These are phyloP conservation scores for Candolleomyces aberdarensis DNA, from an alignment of 768 basidiomycete species.

Conservation along the genomic window DNA sequence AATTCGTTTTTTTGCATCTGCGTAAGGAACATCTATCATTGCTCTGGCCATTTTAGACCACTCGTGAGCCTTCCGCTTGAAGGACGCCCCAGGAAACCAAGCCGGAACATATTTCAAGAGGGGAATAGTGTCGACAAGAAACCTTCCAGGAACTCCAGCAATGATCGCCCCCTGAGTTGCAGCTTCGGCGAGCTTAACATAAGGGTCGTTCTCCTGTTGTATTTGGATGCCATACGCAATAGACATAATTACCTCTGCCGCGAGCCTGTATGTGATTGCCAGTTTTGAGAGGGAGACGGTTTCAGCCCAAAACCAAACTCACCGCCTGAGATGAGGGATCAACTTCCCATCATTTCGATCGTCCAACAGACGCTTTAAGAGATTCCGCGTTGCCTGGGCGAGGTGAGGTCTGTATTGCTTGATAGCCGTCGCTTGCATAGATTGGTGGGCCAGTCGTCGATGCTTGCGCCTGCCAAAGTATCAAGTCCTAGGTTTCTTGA, in stretches of 20 bases:
- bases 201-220: conserved; percentile 25
- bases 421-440: conserved; percentile 25
- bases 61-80: conserved; percentile 36
- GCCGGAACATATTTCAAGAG: conserved; percentile 25
- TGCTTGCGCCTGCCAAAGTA: conserved; percentile 26
- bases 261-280: neutral
- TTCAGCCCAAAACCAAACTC: neutral
- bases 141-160: conserved; percentile 26
- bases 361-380: conserved; percentile 26
- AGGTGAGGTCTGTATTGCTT: conserved; percentile 21
- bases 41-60: conserved; percentile 30
- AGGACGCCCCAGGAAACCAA: conserved; percentile 31
- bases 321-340: neutral
- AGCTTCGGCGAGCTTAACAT: conserved; percentile 23
- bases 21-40: conserved; percentile 34
- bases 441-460: conserved; percentile 27
- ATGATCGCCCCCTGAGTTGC: conserved; percentile 16
- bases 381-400: conserved; percentile 22
- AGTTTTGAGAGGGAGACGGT: too few species aligned
- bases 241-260: conserved; percentile 32
- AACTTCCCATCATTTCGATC: conserved; percentile 11
- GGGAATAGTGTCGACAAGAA: conserved; percentile 27
- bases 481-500: too few species aligned
- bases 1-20: conserved; percentile 24
- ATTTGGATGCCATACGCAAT: conserved; percentile 35